These are phyloP conservation scores for Polyplosphaeria fusca DNA, from an alignment of 495 filamentous ascomycete genomes.

Conservation along the genomic window DNA sequence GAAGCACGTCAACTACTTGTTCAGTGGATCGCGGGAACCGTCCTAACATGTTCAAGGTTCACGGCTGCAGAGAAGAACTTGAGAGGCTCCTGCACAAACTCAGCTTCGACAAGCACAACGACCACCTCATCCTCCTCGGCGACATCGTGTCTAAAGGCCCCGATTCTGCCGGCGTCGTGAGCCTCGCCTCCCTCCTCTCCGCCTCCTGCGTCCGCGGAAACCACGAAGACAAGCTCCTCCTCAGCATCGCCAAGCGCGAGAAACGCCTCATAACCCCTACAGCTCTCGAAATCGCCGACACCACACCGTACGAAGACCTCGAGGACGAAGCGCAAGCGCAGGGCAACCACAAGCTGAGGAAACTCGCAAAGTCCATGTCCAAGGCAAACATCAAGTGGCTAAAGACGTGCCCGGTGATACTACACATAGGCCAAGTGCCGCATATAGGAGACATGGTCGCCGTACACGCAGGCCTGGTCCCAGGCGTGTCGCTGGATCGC, in stretches of 20 bases:
- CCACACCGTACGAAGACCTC: constrained; percentile 19
- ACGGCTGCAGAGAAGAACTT: constrained; percentile 73
- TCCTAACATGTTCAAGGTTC: too few species aligned
- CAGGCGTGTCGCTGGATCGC: constrained; percentile 63
- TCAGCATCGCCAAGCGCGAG: constrained; percentile 44
- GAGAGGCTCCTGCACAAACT: constrained; percentile 64
- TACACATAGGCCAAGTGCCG: constrained; percentile 60
- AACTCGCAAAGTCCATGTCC: constrained; percentile 52
- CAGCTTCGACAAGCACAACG: constrained; percentile 56
- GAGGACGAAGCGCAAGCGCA: constrained; percentile 41
- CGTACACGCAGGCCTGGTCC: constrained; percentile 82
- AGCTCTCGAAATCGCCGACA: constrained; percentile 11
- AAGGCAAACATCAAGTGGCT: constrained; percentile 70
- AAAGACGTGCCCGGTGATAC: constrained; percentile 66
- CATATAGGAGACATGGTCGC: constrained; percentile 61
- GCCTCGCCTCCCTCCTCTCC: constrained; percentile 62
- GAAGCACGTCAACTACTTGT: too few species aligned
- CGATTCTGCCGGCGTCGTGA: constrained; percentile 73
- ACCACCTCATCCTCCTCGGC: constrained; percentile 80
- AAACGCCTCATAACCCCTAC: constrained; percentile 22
- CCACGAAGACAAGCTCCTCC: constrained; percentile 81
- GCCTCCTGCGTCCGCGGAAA: constrained; percentile 87
- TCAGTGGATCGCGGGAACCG: too few species aligned
- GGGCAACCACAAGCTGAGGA: constrained; percentile 44
- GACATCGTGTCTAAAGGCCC: constrained; percentile 85